Base-by-base conservation (phyloP, 2,329 filamentous ascomycete species). In the Fusarium metavorans region DNA sequence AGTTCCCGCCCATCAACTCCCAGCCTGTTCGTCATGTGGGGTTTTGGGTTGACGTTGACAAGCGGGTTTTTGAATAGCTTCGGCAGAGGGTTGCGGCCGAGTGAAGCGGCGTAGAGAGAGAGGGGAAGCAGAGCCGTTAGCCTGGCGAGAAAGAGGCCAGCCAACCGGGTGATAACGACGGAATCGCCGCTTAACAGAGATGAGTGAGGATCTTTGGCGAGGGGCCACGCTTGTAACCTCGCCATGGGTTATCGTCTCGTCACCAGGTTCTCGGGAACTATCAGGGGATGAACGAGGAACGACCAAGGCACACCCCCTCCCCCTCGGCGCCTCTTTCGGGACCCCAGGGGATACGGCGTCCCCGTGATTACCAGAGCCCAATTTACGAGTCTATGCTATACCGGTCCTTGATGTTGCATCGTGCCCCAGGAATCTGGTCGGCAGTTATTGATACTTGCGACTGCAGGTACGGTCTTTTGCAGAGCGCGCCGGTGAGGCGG, bases 171-270 rank as follows among this genome's bases (percentile, higher is more conserved):
- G 57, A 27, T 32, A 57, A 25, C 41, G 63, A 60, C 68, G 68
- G 61, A 50, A 50, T 64, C 48, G 61, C 61, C 61, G 61, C 34
- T 64, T 43, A 54, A 34, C 61, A 64, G 61, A 71, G 34, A 74
- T 67, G 69, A 72, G 30, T 59, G 52, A 57, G 48, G 58, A 72
- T 35, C 68, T 30, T 41, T 61, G 52, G 57, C 34, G 61, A 32
- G 65, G 58, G 34, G 43, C n/a, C 18, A 50, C 43, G 67, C 50
- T 64, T 67, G 58, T 39, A 50, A 37, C 32, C 63, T 37, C 32
- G 56, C 50, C 71, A 73, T 73, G 72, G 72, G 67, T 45, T 66
- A 69, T 74, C 72, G 64, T 72, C 71, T 74, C 71, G 71, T 74
- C 72, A 75, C 72, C 72, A 52, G 61, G 27, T 69, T 60, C 67